Conservation (phyloP, 2,329 filamentous ascomycete species). For the Aspergillus puulaauensis region DNA sequence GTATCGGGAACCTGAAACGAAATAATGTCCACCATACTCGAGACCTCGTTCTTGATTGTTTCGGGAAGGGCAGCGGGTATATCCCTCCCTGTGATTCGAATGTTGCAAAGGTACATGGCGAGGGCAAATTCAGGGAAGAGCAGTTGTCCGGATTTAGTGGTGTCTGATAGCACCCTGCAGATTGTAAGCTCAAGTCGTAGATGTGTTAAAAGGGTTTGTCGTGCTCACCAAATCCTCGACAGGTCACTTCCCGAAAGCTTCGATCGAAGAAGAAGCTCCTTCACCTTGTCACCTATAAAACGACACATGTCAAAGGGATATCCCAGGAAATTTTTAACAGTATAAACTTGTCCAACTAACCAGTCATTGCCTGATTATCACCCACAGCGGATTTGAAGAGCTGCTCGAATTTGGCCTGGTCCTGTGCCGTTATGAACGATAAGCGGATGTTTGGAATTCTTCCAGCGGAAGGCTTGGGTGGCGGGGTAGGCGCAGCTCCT, state of each 20-base stretch:
- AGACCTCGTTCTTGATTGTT: conserved; percentile 90
- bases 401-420: conserved; percentile 96
- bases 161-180: conserved; percentile 82
- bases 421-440: conserved; percentile 91
- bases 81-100: conserved; percentile 83
- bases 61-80: conserved; percentile 76
- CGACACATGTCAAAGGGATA: conserved; percentile 15
- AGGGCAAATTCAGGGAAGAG: conserved; percentile 97
- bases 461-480: conserved; percentile 57
- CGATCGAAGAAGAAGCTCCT: conserved; percentile 83
- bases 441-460: conserved; percentile 93
- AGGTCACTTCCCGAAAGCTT: conserved; percentile 83
- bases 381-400: conserved; percentile 94
- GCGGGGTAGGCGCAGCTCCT: conserved; percentile 58
- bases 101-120: conserved; percentile 97
- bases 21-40: conserved; percentile 99
- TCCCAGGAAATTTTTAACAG: background rate
- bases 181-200: conserved; percentile 1
- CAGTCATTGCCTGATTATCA: conserved; percentile 79
- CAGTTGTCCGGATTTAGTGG: conserved; percentile 91
- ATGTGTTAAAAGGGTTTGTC: background rate
- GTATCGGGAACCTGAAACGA: conserved; percentile 89
- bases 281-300: conserved; percentile 70
- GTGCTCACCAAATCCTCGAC: conserved; percentile 81
- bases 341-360: conserved; percentile 32